Evolutionary conservation across 495 filamentous ascomycete genomes (phyloP), one percentile per base, ranked within the genome.

Genomic region (Penicillium cinerascens): DNA sequence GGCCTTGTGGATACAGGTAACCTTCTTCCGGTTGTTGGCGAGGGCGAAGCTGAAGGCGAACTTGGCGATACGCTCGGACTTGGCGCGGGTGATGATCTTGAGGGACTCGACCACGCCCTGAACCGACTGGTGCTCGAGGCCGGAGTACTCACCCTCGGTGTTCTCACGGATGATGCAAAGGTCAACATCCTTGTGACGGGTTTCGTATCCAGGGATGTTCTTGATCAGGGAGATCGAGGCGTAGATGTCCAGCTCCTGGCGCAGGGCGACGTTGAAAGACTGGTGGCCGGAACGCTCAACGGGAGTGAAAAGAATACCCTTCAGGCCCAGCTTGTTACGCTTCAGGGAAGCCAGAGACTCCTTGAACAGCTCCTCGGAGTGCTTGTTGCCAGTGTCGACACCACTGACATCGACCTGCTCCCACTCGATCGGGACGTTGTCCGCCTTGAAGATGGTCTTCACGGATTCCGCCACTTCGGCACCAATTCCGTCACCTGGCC

Each of bases 141-240:
- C 93, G 39, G 89, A 95, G 79, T 98, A 98, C 81, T 98, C 93
- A 64, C 93, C 93, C 79, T 98, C 93, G 68, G 93, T 98, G 78
- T 98, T 98, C 80, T 98, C 93, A 74, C 93, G 93, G 73, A 98
- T 96, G 71, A 98, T 96, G 83, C 91, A 95, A 49, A 98, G 82
- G 69, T 98, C 95, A 70, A 98, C 88, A 69, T 92, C 82, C 64
- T 95, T 86, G 79, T 98, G 93, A 65, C 93, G 91, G 45, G 95
- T 97, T 74, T 95, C 71, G 78, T 97, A 97, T 52, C 93, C 93
- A 52, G 93, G 93, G 67, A 98, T 97, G 78, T 97, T 98, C 83
- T 97, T 97, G 80, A 98, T 88, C 47, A 97, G 82, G 55, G 91
- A 90, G 68, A 98, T 92, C 41, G 92, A 97, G 66, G 93, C 93